A percentile compares a stretch with the other conserved stretches of the same genome.
phyloP scores from a whole-genome alignment of 352 stramenopile genomes.

The Phytophthora fragariae region DNA sequence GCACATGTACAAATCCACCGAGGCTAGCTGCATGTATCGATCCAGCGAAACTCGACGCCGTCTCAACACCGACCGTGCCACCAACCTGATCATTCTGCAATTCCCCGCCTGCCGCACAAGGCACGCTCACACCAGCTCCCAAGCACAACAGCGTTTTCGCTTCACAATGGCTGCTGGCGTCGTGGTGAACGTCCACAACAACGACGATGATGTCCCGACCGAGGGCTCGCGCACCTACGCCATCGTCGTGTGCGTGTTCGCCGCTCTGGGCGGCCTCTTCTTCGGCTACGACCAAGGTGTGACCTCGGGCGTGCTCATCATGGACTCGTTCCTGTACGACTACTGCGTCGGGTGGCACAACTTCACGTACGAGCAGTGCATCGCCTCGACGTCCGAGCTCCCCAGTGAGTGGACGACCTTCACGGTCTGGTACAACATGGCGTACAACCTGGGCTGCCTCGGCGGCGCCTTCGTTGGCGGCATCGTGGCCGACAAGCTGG shows the following conservation, averaged over 20 bases:
- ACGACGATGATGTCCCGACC: no score
- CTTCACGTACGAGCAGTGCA: constrained; percentile 42
- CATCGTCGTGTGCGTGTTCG: constrained; percentile 5
- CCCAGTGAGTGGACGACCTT: constrained; percentile 38
- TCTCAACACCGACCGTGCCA: background rate
- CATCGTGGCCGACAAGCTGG: constrained; percentile 38
- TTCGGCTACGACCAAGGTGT: constrained; percentile 3
- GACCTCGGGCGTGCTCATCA: constrained; percentile 21
- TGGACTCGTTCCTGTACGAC: constrained; percentile 25
- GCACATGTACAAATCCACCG: constrained; percentile 1
- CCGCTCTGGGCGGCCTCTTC: constrained; percentile 8
- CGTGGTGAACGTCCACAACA: no score
- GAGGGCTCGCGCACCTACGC: constrained; percentile 22
- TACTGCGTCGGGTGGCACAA: constrained; percentile 45
- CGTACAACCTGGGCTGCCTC: constrained; percentile 37
- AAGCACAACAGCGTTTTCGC: no score
- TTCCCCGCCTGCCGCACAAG: background rate
- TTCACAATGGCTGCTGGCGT: no score
- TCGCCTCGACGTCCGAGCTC: constrained; percentile 12
- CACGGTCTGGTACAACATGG: constrained; percentile 40
- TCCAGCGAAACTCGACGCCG: no score
- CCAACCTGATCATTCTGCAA: constrained; percentile 5
- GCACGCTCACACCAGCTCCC: no score
- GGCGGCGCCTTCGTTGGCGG: constrained; percentile 31
- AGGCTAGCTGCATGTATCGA: no score